Conservation (phyloP, 2,329 filamentous ascomycete species). For the Fusarium anthophilum region DNA sequence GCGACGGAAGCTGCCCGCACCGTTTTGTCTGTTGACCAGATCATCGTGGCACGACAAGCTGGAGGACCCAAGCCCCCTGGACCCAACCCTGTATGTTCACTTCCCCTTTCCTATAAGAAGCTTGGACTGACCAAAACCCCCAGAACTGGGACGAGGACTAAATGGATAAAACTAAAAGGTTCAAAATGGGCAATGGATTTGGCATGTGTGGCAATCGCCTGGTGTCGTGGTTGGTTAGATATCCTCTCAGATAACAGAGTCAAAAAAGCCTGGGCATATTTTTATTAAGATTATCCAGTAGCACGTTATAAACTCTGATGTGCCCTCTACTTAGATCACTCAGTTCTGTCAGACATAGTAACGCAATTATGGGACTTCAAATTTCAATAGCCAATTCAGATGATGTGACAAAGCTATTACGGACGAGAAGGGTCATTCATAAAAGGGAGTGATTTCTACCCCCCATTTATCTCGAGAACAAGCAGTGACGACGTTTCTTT, state of each 20-base stretch:
- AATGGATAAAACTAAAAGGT: slow-evolving; percentile 46
- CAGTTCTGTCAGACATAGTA: background rate
- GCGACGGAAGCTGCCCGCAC: slow-evolving; percentile 95
- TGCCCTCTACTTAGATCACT: slow-evolving; percentile 9
- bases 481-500: background rate
- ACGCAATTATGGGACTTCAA: slow-evolving; percentile 5
- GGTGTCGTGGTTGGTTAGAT: slow-evolving; percentile 40
- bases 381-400: background rate
- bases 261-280: slow-evolving; percentile 26
- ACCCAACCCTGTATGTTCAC: slow-evolving; percentile 76
- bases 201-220: slow-evolving; percentile 22
- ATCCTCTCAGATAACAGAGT: slow-evolving; percentile 28
- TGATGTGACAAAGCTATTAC: background rate
- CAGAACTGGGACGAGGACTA: slow-evolving; percentile 73
- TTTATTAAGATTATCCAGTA: slow-evolving; percentile 16
- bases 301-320: background rate
- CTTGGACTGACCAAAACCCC: slow-evolving; percentile 41
- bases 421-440: background rate
- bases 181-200: slow-evolving; percentile 34
- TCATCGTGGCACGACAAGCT: slow-evolving; percentile 97
- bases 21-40: slow-evolving; percentile 96
- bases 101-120: background rate
- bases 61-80: slow-evolving; percentile 97
- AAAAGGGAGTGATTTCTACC: background rate
- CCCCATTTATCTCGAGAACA: background rate